Evolutionary conservation across 1,139 yeast genomes (phyloP).

Genomic region (Arxiozyma bovina): DNA sequence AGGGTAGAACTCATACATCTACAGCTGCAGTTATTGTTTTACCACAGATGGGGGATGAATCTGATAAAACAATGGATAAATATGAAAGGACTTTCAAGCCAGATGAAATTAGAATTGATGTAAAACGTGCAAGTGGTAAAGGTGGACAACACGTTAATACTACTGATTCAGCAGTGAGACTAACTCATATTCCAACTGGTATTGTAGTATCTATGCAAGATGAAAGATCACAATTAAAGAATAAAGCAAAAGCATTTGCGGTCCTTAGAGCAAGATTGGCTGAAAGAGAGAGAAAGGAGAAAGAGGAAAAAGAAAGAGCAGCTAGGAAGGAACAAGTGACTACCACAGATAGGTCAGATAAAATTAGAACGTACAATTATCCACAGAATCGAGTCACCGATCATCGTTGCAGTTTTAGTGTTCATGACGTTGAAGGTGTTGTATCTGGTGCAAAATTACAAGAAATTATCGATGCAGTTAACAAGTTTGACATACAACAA

Average conservation of each 20-base stretch:
- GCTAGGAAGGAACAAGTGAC: constrained; percentile 77
- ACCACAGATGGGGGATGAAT: constrained; percentile 64
- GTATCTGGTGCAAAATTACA: constrained; percentile 65
- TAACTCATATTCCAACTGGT: constrained; percentile 89
- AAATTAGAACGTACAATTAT: constrained; percentile 84
- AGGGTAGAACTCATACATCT: constrained; percentile 91
- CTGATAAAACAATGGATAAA: constrained; percentile 40
- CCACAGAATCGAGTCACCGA: constrained; percentile 92
- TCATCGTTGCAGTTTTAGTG: constrained; percentile 74
- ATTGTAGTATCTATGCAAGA: constrained; percentile 86
- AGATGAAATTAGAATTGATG: constrained; percentile 84
- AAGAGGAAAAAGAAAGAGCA: constrained; percentile 54
- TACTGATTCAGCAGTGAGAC: constrained; percentile 91
- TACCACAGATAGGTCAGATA: constrained; percentile 84
- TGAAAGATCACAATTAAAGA: constrained; percentile 88
- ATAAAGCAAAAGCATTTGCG: constrained; percentile 89
- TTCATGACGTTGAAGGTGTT: constrained; percentile 74
- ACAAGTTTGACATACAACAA: constrained; percentile 39
- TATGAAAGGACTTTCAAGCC: constrained; percentile 74
- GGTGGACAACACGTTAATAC: constrained; percentile 99
- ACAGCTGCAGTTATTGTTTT: constrained; percentile 92
- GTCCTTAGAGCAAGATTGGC: constrained; percentile 78
- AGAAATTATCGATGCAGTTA: constrained; percentile 50
- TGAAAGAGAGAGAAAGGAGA: constrained; percentile 62
- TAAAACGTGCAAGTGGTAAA: constrained; percentile 94